phyloP scores from a whole-genome alignment of 164 flowering plant genomes.

The Litsea cubeba region DNA sequence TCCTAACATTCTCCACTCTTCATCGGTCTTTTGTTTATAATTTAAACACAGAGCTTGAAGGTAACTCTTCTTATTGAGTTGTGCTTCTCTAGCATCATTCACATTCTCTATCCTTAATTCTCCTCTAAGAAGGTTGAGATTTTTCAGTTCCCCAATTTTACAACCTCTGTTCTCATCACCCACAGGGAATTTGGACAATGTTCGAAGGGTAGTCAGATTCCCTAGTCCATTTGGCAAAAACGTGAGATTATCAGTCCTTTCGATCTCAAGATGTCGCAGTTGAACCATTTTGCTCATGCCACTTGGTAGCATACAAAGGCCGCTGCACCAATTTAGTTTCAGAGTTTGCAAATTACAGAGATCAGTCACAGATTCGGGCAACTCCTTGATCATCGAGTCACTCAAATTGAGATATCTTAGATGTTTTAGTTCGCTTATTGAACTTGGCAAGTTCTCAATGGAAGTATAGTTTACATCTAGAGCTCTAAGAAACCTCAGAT shows the following conservation, averaged over 20 bases:
- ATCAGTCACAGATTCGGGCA: constrained; percentile 2
- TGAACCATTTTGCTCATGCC: constrained; percentile 4
- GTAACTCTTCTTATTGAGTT: neutral
- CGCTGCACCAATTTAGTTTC: neutral
- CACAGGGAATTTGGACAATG: constrained; percentile 11
- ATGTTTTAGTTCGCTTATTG: neutral
- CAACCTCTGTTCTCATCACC: neutral
- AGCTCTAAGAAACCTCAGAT: neutral
- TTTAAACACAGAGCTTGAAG: neutral
- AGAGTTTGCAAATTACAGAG: constrained; percentile 1
- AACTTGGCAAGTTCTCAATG: neutral
- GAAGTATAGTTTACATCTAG: neutral
- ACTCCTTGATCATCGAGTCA: neutral
- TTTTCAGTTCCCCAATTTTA: neutral
- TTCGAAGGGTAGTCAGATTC: constrained; percentile 20
- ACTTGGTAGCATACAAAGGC: neutral
- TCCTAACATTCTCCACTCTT: too few species aligned
- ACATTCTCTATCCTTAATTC: neutral
- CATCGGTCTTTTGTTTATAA: neutral
- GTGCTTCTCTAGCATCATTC: neutral
- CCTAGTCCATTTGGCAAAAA: constrained; percentile 16
- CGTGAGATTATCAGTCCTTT: neutral
- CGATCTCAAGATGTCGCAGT: constrained; percentile 6
- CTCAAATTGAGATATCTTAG: constrained; percentile 7
- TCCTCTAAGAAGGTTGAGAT: neutral